Evolutionary conservation across 2,329 filamentous ascomycete species (phyloP), one percentile per base, ranked within the genome.

Genomic region (Cladophialophora psammophila): DNA sequence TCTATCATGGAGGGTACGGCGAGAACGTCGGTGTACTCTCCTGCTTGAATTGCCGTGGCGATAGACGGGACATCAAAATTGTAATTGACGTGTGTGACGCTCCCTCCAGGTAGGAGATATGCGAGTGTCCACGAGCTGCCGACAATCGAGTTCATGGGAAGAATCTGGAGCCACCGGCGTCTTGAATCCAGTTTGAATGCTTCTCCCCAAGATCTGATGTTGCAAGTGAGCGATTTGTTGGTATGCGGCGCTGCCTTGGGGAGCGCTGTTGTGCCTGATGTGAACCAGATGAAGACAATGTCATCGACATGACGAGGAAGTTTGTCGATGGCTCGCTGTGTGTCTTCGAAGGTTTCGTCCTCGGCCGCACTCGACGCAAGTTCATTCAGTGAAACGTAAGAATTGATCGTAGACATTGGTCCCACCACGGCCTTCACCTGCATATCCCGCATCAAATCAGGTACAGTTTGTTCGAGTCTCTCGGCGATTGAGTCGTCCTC

Each of bases 111-210:
- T 5, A 65, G 45, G 5, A 65, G 36, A 42, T 65, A 65, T 2
- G 63, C 55, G 1, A 65, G 63, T 35, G 63, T 65, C 63, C 63
- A 65, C 4, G 45, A 53, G 36, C 63, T 65, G n/a, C 63, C 63
- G 5, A 65, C 63, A 42, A 65, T 60, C 6, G 63, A 65, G 63
- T 65, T 65, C 63, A 65, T 65, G 12, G 63, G 63, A 15, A 65
- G 40, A 13, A 65, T 59, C 5, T 65, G 63, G 26, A 65, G 63
- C 63, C 63, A 65, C 34, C 26, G 10, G 6, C 63, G 55, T 8
- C 8, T 38, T 9, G 31, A 4, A 13, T 65, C 56, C 8, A 65
- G 45, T 12, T 9, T 12, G 40, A 65, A 60, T 38, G 35, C 55
- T 60, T 60, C 18, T 34, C 38, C 32, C 63, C 63, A 65, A 5